Conservation (phyloP, 1,284 basidiomycete genomes). For the Leccinum cinnamomeum region DNA sequence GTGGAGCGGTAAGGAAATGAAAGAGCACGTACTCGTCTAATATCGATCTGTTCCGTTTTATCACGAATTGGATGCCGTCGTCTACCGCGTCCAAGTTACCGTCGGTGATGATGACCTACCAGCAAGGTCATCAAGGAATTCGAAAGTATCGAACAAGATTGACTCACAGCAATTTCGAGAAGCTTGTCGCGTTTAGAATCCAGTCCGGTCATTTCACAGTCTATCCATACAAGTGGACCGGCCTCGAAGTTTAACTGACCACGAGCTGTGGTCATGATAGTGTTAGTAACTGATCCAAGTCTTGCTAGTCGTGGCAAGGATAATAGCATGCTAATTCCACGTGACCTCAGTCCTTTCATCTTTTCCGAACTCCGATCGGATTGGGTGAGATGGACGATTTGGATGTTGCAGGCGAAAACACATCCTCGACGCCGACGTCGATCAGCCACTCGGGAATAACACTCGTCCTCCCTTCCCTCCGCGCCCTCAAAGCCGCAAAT, state of each 20-base stretch:
- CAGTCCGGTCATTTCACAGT: slow-evolving; percentile 86
- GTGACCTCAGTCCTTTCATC: neutral
- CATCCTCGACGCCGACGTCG: slow-evolving; percentile 18
- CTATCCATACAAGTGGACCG: slow-evolving; percentile 84
- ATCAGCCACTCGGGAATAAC: slow-evolving; percentile 34
- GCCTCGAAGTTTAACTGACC: slow-evolving; percentile 45
- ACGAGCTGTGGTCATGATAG: neutral
- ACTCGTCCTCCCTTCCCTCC: slow-evolving; percentile 50
- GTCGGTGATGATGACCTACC: slow-evolving; percentile 77
- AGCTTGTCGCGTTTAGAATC: slow-evolving; percentile 67
- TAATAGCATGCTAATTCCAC: neutral
- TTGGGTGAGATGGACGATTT: slow-evolving; percentile 28
- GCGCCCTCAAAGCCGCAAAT: slow-evolving; percentile 36
- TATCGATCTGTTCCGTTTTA: slow-evolving; percentile 59
- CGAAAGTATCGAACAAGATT: neutral
- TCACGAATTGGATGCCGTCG: slow-evolving; percentile 70
- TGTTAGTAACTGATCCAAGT: neutral
- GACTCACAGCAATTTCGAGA: slow-evolving; percentile 68
- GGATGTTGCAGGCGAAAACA: slow-evolving; percentile 24
- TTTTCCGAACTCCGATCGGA: no score
- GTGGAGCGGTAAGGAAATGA: neutral
- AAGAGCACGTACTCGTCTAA: slow-evolving; percentile 56
- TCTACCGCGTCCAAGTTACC: slow-evolving; percentile 76
- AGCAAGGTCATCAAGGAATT: neutral
- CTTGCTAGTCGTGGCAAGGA: neutral